These are phyloP conservation scores for Pilatotrama ljubarskyi DNA, from an alignment of 768 basidiomycete genomes.

Conservation along the genomic window DNA sequence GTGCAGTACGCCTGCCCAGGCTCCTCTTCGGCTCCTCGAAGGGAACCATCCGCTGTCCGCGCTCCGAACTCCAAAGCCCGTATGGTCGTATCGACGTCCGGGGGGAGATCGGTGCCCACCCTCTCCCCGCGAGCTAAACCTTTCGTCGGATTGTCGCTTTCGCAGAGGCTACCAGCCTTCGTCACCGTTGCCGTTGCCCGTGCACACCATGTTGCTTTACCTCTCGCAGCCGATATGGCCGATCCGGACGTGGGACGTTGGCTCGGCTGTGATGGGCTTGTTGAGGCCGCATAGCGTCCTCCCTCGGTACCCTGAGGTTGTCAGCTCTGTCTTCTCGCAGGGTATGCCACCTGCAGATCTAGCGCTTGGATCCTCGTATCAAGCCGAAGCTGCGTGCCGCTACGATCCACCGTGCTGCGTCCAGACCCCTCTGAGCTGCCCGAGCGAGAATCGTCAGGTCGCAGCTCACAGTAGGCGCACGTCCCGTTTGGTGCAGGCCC, in stretches of 20 bases:
- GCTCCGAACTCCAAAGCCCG: background rate
- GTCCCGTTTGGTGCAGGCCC: too few relatives aligned
- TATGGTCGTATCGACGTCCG: background rate
- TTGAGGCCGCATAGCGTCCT: background rate
- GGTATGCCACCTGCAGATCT: too few relatives aligned
- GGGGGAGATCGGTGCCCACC: background rate
- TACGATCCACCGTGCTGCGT: too few relatives aligned
- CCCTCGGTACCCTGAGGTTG: too few relatives aligned
- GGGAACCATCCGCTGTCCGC: too few relatives aligned
- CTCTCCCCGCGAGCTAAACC: background rate
- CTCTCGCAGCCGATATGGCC: background rate
- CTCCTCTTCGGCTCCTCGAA: background rate
- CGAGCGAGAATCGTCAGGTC: too few relatives aligned
- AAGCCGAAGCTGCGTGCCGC: too few relatives aligned
- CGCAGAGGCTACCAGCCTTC: background rate
- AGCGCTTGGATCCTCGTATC: too few relatives aligned
- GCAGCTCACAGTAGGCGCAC: too few relatives aligned
- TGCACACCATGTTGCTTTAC: background rate
- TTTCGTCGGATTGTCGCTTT: background rate
- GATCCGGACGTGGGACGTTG: too few relatives aligned
- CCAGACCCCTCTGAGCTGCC: too few relatives aligned
- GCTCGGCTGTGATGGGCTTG: background rate
- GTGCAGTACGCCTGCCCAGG: background rate
- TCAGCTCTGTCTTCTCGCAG: too few relatives aligned
- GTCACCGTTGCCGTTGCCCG: background rate